Conservation (phyloP, 1,284 basidiomycete species). For the Puccinia hordei region DNA sequence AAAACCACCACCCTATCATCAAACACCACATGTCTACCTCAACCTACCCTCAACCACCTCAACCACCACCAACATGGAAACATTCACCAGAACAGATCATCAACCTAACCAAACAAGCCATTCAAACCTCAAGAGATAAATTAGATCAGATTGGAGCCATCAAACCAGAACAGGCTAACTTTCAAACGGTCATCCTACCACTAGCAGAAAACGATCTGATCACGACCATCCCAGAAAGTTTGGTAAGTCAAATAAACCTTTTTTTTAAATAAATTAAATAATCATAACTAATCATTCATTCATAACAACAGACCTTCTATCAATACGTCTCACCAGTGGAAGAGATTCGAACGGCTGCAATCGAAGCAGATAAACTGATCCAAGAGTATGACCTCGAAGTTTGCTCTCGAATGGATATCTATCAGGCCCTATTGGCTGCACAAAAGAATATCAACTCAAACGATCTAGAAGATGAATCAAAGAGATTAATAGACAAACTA, state of each 20-base stretch:
- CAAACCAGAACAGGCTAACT: slow-evolving; percentile 63
- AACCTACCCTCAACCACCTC: slow-evolving; percentile 63
- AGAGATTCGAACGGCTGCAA: slow-evolving; percentile 72
- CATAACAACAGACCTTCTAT: slow-evolving; percentile 66
- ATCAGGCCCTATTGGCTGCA: slow-evolving; percentile 70
- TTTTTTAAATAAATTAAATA: too few relatives aligned
- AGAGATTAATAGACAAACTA: slow-evolving; percentile 74
- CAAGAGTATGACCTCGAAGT: slow-evolving; percentile 71
- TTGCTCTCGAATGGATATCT: slow-evolving; percentile 76
- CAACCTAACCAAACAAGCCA: slow-evolving; percentile 66
- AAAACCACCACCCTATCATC: not conserved
- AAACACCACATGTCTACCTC: too few relatives aligned
- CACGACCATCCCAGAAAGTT: slow-evolving; percentile 66
- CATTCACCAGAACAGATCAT: slow-evolving; percentile 69
- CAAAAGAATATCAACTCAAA: slow-evolving; percentile 68
- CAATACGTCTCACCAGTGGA: slow-evolving; percentile 75
- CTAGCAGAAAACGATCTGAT: slow-evolving; percentile 69
- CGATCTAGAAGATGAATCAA: slow-evolving; percentile 69
- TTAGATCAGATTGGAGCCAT: slow-evolving; percentile 70
- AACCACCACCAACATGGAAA: slow-evolving; percentile 70
- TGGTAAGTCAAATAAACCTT: too few relatives aligned
- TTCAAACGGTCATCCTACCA: slow-evolving; percentile 61
- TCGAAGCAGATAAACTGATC: slow-evolving; percentile 69
- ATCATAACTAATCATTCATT: too few relatives aligned
- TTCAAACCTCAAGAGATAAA: slow-evolving; percentile 65